Percentiles rank a stretch among this genome's conserved stretches.
phyloP scores from a whole-genome alignment of 2,329 filamentous ascomycete species.

The Alternaria longipes region DNA sequence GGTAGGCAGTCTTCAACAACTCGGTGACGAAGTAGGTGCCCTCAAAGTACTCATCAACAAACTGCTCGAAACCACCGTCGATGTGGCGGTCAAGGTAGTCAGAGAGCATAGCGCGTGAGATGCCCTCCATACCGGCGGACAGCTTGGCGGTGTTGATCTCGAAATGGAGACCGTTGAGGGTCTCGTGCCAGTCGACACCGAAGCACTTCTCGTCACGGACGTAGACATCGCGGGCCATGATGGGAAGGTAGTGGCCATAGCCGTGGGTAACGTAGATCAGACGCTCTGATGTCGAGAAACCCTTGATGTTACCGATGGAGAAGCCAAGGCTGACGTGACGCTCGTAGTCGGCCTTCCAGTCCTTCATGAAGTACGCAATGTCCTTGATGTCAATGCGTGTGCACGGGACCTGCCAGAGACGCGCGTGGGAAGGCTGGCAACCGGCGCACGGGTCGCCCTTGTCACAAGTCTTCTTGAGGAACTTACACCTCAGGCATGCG shows the following conservation, averaged over 20 bases:
- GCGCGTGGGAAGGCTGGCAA: conserved; percentile 93
- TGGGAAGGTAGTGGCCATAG: conserved; percentile 90
- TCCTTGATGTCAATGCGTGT: conserved; percentile 99
- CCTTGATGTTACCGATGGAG: conserved; percentile 94
- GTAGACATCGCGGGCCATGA: conserved; percentile 92
- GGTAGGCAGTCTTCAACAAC: conserved; percentile 94
- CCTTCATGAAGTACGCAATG: conserved; percentile 98
- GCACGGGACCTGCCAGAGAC: conserved; percentile 96
- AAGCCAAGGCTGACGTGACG: conserved; percentile 87
- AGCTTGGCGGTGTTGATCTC: conserved; percentile 88
- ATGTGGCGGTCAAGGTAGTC: conserved; percentile 97
- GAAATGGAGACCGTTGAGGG: conserved; percentile 78
- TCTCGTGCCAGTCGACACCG: conserved; percentile 92
- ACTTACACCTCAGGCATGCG: conserved; percentile 95
- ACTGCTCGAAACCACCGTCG: conserved; percentile 88
- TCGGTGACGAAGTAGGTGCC: conserved; percentile 95
- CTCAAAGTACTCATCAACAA: conserved; percentile 95
- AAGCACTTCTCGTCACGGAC: conserved; percentile 94
- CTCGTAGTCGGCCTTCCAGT: conserved; percentile 97
- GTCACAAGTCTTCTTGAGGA: conserved; percentile 98
- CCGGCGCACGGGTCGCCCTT: conserved; percentile 96
- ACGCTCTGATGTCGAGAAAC: conserved; percentile 70
- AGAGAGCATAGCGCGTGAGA: conserved; percentile 80
- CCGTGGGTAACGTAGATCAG: conserved; percentile 95
- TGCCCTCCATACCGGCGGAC: conserved; percentile 87